Percentiles rank a stretch among this genome's conserved stretches.
phyloP scores from a whole-genome alignment of 2,329 filamentous ascomycete genomes.

The Paecilomyces formosus region DNA sequence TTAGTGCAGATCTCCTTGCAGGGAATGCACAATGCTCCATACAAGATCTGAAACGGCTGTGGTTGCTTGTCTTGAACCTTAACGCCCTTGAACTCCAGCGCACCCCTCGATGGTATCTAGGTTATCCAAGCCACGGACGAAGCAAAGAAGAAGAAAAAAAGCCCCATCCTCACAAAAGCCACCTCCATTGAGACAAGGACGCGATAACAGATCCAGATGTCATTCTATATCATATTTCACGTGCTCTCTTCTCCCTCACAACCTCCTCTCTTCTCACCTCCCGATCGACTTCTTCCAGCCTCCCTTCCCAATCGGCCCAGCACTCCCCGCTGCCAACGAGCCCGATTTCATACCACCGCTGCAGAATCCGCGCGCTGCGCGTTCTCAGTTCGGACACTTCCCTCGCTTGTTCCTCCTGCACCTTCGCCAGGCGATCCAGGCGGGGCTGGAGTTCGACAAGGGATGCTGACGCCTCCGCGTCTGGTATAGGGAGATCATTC shows the following conservation, averaged over 20 bases:
- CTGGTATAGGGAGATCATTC: conserved; percentile 39
- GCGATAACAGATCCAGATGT: background rate
- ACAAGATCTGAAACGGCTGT: background rate
- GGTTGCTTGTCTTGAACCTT: background rate
- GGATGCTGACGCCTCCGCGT: conserved; percentile 32
- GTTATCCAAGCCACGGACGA: background rate
- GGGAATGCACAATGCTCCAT: background rate
- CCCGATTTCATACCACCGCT: conserved; percentile 66
- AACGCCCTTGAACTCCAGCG: background rate
- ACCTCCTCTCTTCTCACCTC: conserved; percentile 57
- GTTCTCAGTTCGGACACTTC: conserved; percentile 35
- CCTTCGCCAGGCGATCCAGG: conserved; percentile 26
- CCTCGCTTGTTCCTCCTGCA: conserved; percentile 31
- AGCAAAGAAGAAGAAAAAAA: too few relatives aligned
- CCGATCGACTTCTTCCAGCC: conserved; percentile 59
- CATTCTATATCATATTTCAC: conserved; percentile 16
- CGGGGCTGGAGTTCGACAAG: conserved; percentile 37
- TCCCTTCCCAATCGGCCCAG: conserved; percentile 64
- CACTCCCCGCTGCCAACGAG: conserved; percentile 61
- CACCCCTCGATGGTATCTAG: background rate
- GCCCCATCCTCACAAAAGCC: background rate
- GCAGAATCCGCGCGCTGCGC: conserved; percentile 44
- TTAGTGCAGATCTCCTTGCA: background rate
- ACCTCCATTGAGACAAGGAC: background rate
- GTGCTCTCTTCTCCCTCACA: conserved; percentile 47